A percentile compares a stretch with the other conserved stretches of the same genome.
Evolutionary conservation across 2,329 filamentous ascomycete species (phyloP).

Genomic region (Fusarium annulatum): DNA sequence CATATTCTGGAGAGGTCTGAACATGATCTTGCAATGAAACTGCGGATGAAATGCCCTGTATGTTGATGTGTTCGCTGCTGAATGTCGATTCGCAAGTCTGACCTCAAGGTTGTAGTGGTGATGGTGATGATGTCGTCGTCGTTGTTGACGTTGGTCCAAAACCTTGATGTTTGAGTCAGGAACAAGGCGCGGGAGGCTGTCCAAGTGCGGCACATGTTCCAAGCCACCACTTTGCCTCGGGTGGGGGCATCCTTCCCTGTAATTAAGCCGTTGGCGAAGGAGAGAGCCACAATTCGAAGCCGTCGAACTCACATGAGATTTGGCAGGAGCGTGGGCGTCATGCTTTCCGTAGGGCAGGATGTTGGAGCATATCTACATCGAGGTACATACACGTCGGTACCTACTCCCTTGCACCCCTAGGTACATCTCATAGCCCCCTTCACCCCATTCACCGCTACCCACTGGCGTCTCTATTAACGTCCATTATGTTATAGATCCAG

Average conservation of each 20-base stretch:
- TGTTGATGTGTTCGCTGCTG: not conserved
- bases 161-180: slow-evolving; percentile 34
- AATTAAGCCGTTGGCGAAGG: slow-evolving; percentile 33
- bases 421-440: not conserved
- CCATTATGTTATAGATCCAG: slow-evolving; percentile 2
- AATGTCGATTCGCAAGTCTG: slow-evolving; percentile 12
- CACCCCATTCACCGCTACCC: slow-evolving; percentile 24
- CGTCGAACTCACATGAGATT: slow-evolving; percentile 22
- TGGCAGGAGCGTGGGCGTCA: slow-evolving; percentile 26
- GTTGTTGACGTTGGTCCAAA: slow-evolving; percentile 8
- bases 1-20: slow-evolving; percentile 1
- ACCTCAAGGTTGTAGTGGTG: not conserved
- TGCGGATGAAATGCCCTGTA: not conserved
- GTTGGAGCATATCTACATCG: not conserved
- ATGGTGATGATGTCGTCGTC: slow-evolving; percentile 9
- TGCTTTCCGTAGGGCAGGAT: slow-evolving; percentile 7
- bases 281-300: slow-evolving; percentile 28
- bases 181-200: slow-evolving; percentile 32
- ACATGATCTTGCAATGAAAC: not conserved
- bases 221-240: slow-evolving; percentile 27
- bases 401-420: not conserved
- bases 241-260: slow-evolving; percentile 25
- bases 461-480: not conserved
- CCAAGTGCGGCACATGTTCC: slow-evolving; percentile 32
- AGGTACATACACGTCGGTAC: slow-evolving; percentile 1